Evolutionary conservation across 2,329 filamentous ascomycete genomes (phyloP).

Genomic region (Parascedosporium putredinis): DNA sequence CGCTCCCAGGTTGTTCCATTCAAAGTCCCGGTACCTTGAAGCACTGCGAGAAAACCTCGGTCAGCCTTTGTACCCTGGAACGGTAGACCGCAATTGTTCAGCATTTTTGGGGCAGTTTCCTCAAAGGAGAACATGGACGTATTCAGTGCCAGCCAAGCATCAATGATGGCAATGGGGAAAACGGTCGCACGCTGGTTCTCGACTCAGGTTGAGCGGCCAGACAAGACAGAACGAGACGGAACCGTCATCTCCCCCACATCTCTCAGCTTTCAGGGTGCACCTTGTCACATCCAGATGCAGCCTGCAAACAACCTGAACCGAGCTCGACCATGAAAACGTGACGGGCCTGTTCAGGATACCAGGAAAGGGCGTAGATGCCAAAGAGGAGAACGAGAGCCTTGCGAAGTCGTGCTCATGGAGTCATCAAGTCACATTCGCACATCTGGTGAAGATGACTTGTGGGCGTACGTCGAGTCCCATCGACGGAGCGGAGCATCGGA

Average conservation of each 20-base stretch:
- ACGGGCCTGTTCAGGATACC: neutral
- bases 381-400: neutral
- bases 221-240: neutral
- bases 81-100: neutral
- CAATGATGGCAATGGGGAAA: neutral
- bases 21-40: neutral
- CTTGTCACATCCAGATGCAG: neutral
- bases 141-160: neutral
- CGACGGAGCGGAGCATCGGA: no score
- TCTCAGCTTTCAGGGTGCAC: neutral
- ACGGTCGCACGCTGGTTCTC: neutral
- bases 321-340: constrained; percentile 1
- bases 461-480: no score
- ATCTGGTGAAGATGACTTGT: neutral
- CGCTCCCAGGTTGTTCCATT: neutral
- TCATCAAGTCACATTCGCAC: neutral
- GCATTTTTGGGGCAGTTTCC: no score
- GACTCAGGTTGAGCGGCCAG: no score
- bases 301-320: constrained; percentile 7
- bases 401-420: neutral
- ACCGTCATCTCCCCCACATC: neutral
- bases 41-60: neutral
- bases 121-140: no score
- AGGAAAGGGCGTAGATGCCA: neutral
- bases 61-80: neutral